A percentile compares a stretch with the other conserved stretches of the same genome.
Evolutionary conservation across 768 basidiomycete species (phyloP).

Genomic region (Collybia mongolica): DNA sequence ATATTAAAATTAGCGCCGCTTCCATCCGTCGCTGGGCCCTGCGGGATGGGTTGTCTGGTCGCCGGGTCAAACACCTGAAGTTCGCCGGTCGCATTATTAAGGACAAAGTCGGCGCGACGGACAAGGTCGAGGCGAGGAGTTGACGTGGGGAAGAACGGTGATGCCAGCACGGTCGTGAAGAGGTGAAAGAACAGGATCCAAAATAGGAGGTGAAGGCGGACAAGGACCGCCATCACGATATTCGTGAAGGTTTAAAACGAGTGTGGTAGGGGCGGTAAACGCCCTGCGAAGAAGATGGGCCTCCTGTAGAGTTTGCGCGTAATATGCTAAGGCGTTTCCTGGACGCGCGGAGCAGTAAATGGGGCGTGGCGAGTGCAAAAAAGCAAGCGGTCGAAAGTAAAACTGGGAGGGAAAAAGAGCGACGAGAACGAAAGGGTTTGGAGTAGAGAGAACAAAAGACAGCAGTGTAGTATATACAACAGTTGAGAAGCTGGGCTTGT

Average conservation of each 20-base stretch:
- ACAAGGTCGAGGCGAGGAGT: conserved; percentile 5
- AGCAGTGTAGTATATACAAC: too few species aligned
- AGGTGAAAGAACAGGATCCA: conserved; percentile 9
- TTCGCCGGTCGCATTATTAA: conserved; percentile 36
- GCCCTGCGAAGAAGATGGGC: not conserved
- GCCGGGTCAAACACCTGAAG: conserved; percentile 42
- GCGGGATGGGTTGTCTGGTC: conserved; percentile 43
- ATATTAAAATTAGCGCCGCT: conserved; percentile 44
- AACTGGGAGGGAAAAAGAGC: not conserved
- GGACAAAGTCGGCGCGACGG: conserved; percentile 10
- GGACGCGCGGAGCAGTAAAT: not conserved
- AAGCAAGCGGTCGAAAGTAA: not conserved
- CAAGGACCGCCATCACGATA: conserved; percentile 10
- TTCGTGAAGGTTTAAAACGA: conserved; percentile 10
- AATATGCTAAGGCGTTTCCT: not conserved
- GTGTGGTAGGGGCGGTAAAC: conserved; percentile 7
- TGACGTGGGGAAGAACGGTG: conserved; percentile 1
- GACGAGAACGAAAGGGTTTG: not conserved
- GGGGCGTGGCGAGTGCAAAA: not conserved
- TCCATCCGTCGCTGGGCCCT: conserved; percentile 60
- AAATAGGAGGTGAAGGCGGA: conserved; percentile 9
- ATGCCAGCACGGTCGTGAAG: conserved; percentile 1
- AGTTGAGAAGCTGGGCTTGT: not conserved
- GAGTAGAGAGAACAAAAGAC: not conserved
- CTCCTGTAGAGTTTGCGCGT: not conserved